Evolutionary conservation across 129 eudicot species (phyloP).

Genomic region (Ambrosia artemisiifolia): DNA sequence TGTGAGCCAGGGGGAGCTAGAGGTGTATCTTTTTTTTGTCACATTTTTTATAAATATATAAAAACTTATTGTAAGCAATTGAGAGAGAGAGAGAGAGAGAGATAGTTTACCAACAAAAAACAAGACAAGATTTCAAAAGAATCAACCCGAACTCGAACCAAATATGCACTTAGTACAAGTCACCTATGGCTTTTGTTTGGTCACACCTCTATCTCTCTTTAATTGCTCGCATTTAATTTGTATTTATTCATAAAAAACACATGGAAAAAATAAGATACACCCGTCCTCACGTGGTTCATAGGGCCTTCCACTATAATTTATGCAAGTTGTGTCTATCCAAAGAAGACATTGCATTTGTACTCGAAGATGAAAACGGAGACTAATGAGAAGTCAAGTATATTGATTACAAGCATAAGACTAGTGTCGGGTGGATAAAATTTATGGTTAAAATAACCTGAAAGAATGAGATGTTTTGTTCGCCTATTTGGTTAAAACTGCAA

Average conservation of each 20-base stretch:
- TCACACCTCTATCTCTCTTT: conserved; percentile 10
- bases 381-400: conserved; percentile 51
- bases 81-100: too few species aligned
- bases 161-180: conserved; percentile 34
- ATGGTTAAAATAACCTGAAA: conserved; percentile 42
- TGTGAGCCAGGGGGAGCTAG: too few species aligned
- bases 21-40: too few species aligned
- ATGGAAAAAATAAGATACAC: too few species aligned
- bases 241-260: not conserved
- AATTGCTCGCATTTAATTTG: not conserved
- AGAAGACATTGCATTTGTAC: conserved; percentile 32
- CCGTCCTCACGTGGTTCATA: not conserved
- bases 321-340: conserved; percentile 49
- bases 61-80: too few species aligned
- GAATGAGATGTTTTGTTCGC: conserved; percentile 58
- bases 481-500: conserved; percentile 40
- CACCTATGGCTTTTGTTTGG: conserved; percentile 69
- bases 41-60: too few species aligned
- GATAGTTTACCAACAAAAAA: too few species aligned
- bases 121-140: too few species aligned
- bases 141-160: too few species aligned
- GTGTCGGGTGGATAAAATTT: conserved; percentile 80
- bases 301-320: conserved; percentile 66
- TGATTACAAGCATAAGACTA: conserved; percentile 47
- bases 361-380: conserved; percentile 61